A percentile compares a stretch with the other conserved stretches of the same genome.
phyloP scores from a whole-genome alignment of 192 early-diverging fungal genomes.

The Coemansia sp. region DNA sequence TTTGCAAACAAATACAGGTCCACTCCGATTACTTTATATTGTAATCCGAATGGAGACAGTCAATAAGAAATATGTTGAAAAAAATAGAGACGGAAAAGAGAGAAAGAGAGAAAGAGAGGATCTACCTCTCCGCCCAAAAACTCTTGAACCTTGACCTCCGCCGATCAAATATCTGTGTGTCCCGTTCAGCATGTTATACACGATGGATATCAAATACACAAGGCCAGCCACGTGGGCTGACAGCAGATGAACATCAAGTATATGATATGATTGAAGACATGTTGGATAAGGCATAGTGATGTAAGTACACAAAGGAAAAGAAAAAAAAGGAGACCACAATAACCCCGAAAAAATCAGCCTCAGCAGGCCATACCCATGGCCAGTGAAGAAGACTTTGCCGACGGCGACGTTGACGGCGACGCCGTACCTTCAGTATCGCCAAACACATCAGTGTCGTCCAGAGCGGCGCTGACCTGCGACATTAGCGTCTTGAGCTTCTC shows the following conservation, averaged over 20 bases:
- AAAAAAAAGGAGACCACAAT: background rate
- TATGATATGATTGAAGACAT: background rate
- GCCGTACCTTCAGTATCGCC: conserved; percentile 15
- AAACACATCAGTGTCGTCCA: conserved; percentile 42
- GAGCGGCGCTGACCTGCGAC: conserved; percentile 50
- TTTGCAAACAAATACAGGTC: background rate
- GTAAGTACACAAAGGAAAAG: background rate
- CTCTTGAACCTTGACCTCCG: background rate
- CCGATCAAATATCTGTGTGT: background rate
- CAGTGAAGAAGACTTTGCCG: conserved; percentile 12
- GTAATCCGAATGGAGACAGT: background rate
- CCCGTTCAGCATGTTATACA: background rate
- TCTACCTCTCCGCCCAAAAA: background rate
- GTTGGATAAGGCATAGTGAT: conserved; percentile 1
- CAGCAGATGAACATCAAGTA: background rate
- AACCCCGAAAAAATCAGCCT: background rate
- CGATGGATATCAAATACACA: background rate
- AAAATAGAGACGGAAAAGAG: background rate
- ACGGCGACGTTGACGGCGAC: conserved; percentile 15
- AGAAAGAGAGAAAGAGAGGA: background rate
- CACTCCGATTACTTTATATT: background rate
- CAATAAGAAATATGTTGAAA: background rate
- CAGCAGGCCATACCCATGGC: conserved; percentile 35
- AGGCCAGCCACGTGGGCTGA: background rate
- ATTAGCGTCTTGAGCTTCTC: conserved; percentile 52